Evolutionary conservation across 2,329 filamentous ascomycete genomes (phyloP).

Genomic region (Didymella sp.): DNA sequence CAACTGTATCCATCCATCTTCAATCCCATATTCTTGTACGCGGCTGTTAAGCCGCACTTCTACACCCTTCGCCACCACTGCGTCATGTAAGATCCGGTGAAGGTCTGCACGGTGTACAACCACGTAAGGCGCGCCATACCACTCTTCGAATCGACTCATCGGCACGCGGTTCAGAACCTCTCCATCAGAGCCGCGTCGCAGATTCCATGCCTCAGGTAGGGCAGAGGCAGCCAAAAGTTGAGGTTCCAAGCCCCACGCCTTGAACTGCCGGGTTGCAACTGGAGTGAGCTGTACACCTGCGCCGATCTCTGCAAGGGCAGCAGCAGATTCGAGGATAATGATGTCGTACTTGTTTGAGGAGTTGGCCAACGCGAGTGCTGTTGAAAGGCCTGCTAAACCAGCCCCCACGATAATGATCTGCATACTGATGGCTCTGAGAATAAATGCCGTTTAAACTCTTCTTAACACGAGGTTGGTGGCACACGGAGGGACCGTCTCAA

Average conservation of each 20-base stretch:
- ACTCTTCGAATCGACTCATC: conserved; percentile 20
- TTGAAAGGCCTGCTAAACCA: conserved; percentile 16
- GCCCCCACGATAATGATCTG: conserved; percentile 12
- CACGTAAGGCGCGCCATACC: conserved; percentile 25
- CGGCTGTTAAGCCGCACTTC: conserved; percentile 22
- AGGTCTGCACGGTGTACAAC: conserved; percentile 27
- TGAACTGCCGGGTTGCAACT: conserved; percentile 12
- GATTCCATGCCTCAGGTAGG: conserved; percentile 13
- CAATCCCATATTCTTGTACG: conserved; percentile 25
- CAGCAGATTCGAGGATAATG: conserved; percentile 9
- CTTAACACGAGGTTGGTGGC: not conserved
- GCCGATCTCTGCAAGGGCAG: conserved; percentile 11
- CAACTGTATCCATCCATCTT: conserved; percentile 22
- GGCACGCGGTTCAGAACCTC: conserved; percentile 12
- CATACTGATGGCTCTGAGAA: not conserved
- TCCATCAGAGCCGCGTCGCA: conserved; percentile 43
- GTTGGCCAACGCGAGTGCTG: conserved; percentile 9
- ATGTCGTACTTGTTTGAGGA: conserved; percentile 4
- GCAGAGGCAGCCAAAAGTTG: conserved; percentile 16
- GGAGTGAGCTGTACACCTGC: conserved; percentile 17
- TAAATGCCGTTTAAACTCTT: too few species aligned
- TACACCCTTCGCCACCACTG: conserved; percentile 20
- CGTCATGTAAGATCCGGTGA: conserved; percentile 24
- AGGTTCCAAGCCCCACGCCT: conserved; percentile 10
- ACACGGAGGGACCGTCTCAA: not conserved